Conservation (phyloP, 1,139 yeast species). For the Suhomyces atakaporum region DNA sequence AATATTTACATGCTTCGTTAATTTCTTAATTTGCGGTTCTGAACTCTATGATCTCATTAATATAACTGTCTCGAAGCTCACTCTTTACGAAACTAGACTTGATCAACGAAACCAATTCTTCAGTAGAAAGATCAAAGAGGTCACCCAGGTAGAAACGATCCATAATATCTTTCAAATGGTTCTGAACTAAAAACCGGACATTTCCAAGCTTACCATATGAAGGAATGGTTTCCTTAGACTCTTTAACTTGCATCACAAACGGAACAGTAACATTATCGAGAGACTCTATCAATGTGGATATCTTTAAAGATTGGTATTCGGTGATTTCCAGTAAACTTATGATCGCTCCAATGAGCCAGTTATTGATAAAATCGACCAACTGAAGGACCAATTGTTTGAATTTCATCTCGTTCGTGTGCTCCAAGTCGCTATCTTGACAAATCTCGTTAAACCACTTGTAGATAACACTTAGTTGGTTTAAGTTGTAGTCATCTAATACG, state of each 20-base stretch:
- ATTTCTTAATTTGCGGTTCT: slow-evolving; percentile 24
- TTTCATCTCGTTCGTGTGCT: slow-evolving; percentile 28
- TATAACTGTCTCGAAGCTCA: slow-evolving; percentile 59
- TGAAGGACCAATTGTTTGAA: slow-evolving; percentile 31
- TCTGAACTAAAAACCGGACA: slow-evolving; percentile 47
- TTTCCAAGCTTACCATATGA: slow-evolving; percentile 48
- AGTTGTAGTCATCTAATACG: slow-evolving; percentile 25
- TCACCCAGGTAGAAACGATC: slow-evolving; percentile 72
- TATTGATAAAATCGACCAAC: slow-evolving; percentile 34
- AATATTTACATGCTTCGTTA: background rate
- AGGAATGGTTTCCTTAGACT: slow-evolving; percentile 18
- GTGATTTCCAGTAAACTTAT: slow-evolving; percentile 36
- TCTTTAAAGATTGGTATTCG: slow-evolving; percentile 36
- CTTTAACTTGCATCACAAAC: slow-evolving; percentile 17
- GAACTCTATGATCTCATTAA: slow-evolving; percentile 58
- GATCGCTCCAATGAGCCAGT: slow-evolving; percentile 32
- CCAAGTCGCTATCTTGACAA: slow-evolving; percentile 25
- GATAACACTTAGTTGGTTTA: slow-evolving; percentile 23
- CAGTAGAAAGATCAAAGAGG: slow-evolving; percentile 67
- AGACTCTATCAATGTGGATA: slow-evolving; percentile 30
- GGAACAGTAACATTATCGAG: slow-evolving; percentile 21
- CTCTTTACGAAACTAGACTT: slow-evolving; percentile 67
- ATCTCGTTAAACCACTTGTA: slow-evolving; percentile 31
- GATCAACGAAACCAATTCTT: slow-evolving; percentile 66
- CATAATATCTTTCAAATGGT: slow-evolving; percentile 68